Conservation (phyloP, 148 eudicot genomes). For the Persicaria tinctoria region DNA sequence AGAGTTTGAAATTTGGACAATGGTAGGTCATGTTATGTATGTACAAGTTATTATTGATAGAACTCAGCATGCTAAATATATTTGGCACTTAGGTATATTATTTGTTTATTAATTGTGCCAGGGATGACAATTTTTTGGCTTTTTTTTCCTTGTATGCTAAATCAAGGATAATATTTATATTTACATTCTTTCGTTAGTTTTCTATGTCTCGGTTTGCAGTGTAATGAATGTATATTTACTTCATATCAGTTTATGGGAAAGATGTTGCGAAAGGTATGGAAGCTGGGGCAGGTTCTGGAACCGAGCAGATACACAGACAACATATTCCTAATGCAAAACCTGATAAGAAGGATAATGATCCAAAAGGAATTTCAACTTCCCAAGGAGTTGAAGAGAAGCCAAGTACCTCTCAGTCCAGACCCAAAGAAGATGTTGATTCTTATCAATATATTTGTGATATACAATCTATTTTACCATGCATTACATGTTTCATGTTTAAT, state of each 20-base stretch:
- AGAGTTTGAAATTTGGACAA: neutral
- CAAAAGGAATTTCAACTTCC: constrained; percentile 22
- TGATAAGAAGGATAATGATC: constrained; percentile 22
- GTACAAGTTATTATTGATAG: neutral
- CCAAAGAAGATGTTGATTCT: constrained; percentile 50
- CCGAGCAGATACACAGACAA: constrained; percentile 19
- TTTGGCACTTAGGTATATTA: neutral
- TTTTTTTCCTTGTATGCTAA: neutral
- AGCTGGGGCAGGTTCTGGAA: constrained; percentile 22
- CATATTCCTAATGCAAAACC: constrained; percentile 27
- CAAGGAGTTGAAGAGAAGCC: constrained; percentile 44
- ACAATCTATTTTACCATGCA: neutral
- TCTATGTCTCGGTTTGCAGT: neutral
- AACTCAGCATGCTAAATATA: neutral
- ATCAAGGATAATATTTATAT: neutral
- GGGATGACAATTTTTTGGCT: neutral
- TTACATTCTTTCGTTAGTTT: neutral
- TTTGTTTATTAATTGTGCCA: neutral
- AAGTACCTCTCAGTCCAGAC: constrained; percentile 45
- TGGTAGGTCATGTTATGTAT: neutral
- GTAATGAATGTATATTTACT: constrained; percentile 1
- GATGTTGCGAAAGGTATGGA: constrained; percentile 21
- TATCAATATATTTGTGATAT: neutral
- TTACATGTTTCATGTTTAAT: neutral
- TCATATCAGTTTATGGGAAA: constrained; percentile 27